Evolutionary conservation across 345 rosid species (phyloP).

Genomic region (Leavenworthia alabamica): DNA sequence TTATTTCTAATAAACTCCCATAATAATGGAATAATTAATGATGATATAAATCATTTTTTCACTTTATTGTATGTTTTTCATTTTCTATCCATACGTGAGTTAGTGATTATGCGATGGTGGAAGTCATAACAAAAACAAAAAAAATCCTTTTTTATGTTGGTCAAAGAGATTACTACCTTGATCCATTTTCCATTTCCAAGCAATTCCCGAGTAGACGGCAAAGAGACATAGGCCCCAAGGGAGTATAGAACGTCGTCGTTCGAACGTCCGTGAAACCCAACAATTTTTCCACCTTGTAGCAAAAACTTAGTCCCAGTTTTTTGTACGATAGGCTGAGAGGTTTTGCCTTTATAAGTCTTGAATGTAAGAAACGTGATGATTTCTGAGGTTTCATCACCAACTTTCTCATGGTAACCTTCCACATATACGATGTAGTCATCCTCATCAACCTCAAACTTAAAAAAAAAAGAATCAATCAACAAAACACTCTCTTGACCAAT

Average conservation of each 20-base stretch:
- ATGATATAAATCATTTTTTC: no score
- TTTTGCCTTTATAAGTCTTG: constrained; percentile 18
- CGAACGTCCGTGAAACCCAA: constrained; percentile 28
- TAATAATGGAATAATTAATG: no score
- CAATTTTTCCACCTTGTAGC: constrained; percentile 25
- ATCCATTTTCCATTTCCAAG: constrained; percentile 22
- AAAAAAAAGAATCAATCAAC: not conserved
- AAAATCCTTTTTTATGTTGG: not conserved
- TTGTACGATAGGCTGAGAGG: not conserved
- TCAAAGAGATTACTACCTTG: constrained; percentile 6
- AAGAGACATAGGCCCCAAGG: constrained; percentile 16
- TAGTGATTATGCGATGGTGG: not conserved
- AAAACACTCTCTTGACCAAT: not conserved
- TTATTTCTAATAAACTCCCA: no score
- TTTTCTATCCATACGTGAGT: no score
- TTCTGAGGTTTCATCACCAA: not conserved
- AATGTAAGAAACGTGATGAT: constrained; percentile 11
- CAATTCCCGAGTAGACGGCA: not conserved
- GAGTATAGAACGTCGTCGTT: constrained; percentile 10
- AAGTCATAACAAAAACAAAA: not conserved
- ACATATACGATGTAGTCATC: constrained; percentile 25
- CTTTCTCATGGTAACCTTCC: constrained; percentile 17
- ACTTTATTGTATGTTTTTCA: no score
- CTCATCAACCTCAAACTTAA: constrained; percentile 21
- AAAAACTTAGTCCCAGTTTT: constrained; percentile 7